These are phyloP conservation scores for Pogostemon cablin DNA, from an alignment of 257 asterid species.

Conservation along the genomic window DNA sequence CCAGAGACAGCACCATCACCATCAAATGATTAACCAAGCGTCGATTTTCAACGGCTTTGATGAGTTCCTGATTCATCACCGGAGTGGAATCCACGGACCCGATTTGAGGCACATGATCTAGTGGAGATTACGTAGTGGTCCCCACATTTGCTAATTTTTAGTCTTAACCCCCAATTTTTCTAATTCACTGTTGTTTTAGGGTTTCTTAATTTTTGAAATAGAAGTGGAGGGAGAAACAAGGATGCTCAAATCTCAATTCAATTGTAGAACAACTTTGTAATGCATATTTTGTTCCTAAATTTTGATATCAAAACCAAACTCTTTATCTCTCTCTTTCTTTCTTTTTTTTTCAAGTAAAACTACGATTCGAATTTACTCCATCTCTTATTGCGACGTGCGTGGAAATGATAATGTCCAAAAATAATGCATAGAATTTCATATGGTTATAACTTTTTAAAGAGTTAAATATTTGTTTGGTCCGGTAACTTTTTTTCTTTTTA, in stretches of 20 bases:
- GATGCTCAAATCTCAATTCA: slow-evolving; percentile 47
- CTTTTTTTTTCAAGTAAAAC: too few species aligned
- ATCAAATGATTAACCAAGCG: slow-evolving; percentile 55
- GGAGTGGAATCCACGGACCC: slow-evolving; percentile 53
- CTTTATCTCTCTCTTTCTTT: background rate
- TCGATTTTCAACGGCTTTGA: slow-evolving; percentile 82
- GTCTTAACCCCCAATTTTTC: slow-evolving; percentile 50
- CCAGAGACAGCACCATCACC: slow-evolving; percentile 53
- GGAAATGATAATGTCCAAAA: too few species aligned
- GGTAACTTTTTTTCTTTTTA: too few species aligned
- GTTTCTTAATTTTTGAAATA: slow-evolving; percentile 45
- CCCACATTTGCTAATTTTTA: slow-evolving; percentile 40
- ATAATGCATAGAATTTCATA: too few species aligned
- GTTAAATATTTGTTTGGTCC: too few species aligned
- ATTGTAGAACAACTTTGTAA: slow-evolving; percentile 47
- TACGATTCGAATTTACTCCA: too few species aligned
- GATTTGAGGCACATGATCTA: slow-evolving; percentile 80
- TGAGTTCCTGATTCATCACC: slow-evolving; percentile 77
- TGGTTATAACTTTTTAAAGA: too few species aligned
- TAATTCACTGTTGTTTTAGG: slow-evolving; percentile 41
- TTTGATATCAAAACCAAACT: slow-evolving; percentile 30
- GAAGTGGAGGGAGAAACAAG: slow-evolving; percentile 37
- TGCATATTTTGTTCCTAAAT: slow-evolving; percentile 42
- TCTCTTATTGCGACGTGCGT: too few species aligned
- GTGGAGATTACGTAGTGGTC: slow-evolving; percentile 34